Evolutionary conservation across 495 filamentous ascomycete species (phyloP).

Genomic region (Neurospora sublineolata): DNA sequence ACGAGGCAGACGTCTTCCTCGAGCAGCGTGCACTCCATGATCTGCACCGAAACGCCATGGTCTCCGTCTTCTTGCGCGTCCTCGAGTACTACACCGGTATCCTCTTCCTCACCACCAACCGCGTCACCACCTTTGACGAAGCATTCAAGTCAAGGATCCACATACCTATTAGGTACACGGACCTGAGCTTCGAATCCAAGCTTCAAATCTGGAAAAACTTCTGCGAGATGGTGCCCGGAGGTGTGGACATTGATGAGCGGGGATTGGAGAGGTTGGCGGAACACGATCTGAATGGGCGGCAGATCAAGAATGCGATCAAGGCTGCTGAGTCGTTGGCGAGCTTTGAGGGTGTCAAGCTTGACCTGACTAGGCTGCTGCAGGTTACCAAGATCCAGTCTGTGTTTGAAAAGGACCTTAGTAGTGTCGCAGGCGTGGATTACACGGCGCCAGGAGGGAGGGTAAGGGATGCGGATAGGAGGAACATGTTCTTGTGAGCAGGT

Average conservation of each 20-base stretch:
- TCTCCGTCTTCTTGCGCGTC: slow-evolving; percentile 31
- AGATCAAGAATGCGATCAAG: slow-evolving; percentile 56
- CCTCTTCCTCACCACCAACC: slow-evolving; percentile 39
- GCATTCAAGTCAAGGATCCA: slow-evolving; percentile 35
- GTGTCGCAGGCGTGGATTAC: slow-evolving; percentile 20
- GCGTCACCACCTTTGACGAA: slow-evolving; percentile 30
- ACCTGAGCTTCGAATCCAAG: slow-evolving; percentile 22
- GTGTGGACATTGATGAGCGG: slow-evolving; percentile 27
- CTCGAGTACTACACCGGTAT: slow-evolving; percentile 39
- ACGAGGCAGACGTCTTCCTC: slow-evolving; percentile 40
- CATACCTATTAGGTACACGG: slow-evolving; percentile 29
- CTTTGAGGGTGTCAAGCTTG: slow-evolving; percentile 18
- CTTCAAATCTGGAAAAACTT: slow-evolving; percentile 38
- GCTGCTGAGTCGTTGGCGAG: slow-evolving; percentile 32
- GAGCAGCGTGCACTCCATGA: slow-evolving; percentile 30
- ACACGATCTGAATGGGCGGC: slow-evolving; percentile 45
- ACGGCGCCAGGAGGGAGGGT: slow-evolving; percentile 18
- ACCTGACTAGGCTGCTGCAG: slow-evolving; percentile 20
- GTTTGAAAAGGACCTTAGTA: slow-evolving; percentile 25
- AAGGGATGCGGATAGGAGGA: slow-evolving; percentile 14
- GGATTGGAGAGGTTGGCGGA: slow-evolving; percentile 31
- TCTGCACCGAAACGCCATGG: slow-evolving; percentile 37
- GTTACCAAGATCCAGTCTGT: slow-evolving; percentile 22
- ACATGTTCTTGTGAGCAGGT: slow-evolving; percentile 21
- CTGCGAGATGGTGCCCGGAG: slow-evolving; percentile 24